Evolutionary conservation across 106 monocot genomes (phyloP).

Genomic region (Phalaenopsis equestris): DNA sequence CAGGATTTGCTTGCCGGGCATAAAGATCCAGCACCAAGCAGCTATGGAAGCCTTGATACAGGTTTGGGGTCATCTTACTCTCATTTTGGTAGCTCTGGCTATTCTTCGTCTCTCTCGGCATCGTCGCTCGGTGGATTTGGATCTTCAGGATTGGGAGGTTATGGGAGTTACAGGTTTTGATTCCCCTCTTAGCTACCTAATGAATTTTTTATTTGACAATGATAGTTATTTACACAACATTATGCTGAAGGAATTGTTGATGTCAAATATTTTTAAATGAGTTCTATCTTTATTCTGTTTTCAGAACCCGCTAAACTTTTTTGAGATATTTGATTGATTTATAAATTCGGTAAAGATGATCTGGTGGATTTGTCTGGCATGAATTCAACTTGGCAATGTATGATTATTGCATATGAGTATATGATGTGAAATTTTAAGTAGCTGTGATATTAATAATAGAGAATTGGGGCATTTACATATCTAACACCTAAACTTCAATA

Average conservation of each 20-base stretch:
- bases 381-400: no score
- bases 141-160: conserved; percentile 26
- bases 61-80: conserved; percentile 36
- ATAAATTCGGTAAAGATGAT: no score
- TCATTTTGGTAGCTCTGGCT: conserved; percentile 21
- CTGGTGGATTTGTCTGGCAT: no score
- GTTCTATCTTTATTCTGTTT: not conserved
- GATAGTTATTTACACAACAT: not conserved
- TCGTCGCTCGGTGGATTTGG: conserved; percentile 19
- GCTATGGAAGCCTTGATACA: conserved; percentile 30
- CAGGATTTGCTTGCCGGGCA: conserved; percentile 43
- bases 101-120: conserved; percentile 26
- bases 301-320: not conserved
- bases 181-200: not conserved
- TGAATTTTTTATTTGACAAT: not conserved
- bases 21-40: conserved; percentile 25
- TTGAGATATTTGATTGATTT: no score
- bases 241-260: not conserved
- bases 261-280: not conserved
- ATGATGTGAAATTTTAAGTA: no score
- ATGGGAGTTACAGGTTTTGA: conserved; percentile 22
- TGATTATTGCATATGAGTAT: no score
- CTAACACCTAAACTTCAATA: no score
- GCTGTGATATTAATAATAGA: no score
- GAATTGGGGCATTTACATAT: no score